phyloP scores from a whole-genome alignment of 306 rosid genomes.

The Crotalaria pallida region DNA sequence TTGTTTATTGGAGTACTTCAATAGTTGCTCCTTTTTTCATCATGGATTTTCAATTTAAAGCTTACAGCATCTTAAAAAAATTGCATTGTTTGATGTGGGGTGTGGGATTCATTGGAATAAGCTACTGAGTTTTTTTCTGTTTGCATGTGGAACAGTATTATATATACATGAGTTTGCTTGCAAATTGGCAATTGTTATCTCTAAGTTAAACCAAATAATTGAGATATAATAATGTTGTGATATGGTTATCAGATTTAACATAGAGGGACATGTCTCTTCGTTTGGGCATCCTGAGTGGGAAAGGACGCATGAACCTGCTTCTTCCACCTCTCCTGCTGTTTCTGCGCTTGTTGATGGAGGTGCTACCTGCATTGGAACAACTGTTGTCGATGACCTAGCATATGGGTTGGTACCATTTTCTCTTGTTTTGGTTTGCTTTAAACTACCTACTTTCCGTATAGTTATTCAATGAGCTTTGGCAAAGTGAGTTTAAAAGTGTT shows the following conservation, averaged over 20 bases:
- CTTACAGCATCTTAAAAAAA: background rate
- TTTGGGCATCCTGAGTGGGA: slow-evolving; percentile 98
- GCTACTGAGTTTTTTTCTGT: background rate
- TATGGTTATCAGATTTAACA: slow-evolving; percentile 58
- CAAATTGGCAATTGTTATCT: background rate
- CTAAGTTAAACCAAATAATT: background rate
- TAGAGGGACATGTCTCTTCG: slow-evolving; percentile 73
- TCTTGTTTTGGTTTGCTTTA: background rate
- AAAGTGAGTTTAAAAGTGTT: no score
- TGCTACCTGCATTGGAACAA: slow-evolving; percentile 78
- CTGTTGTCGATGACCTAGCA: slow-evolving; percentile 69
- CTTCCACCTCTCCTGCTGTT: slow-evolving; percentile 62
- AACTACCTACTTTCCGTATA: background rate
- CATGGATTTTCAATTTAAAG: background rate
- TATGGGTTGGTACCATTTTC: slow-evolving; percentile 46
- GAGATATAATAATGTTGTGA: background rate
- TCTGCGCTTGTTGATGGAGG: slow-evolving; percentile 81
- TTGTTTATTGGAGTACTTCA: background rate
- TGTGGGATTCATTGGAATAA: background rate
- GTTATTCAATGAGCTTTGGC: no score
- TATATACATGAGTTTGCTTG: background rate
- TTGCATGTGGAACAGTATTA: background rate
- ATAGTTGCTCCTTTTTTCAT: background rate
- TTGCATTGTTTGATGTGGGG: background rate
- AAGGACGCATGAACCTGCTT: slow-evolving; percentile 69